Percentiles rank a stretch among this genome's conserved stretches.
Conservation (phyloP, 805 yeast species). For the Metschnikowia borealis region DNA sequence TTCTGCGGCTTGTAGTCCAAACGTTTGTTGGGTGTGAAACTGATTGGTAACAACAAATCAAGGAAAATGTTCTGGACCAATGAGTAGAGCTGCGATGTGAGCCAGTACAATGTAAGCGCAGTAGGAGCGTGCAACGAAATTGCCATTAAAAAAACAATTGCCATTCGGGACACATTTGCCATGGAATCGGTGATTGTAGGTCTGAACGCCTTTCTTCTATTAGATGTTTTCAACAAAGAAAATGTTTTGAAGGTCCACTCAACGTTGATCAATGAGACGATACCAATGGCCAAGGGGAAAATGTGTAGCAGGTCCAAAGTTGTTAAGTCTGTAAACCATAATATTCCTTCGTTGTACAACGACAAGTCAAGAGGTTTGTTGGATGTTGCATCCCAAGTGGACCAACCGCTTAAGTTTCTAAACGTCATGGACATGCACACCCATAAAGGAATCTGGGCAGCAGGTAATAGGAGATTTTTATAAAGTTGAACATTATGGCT, state of each 20-base stretch:
- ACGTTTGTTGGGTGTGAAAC: conserved; percentile 43
- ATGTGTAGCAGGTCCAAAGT: conserved; percentile 56
- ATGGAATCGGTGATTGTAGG: conserved; percentile 62
- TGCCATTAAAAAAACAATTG: conserved; percentile 78
- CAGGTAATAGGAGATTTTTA: conserved; percentile 73
- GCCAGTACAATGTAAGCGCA: conserved; percentile 84
- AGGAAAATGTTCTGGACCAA: conserved; percentile 68
- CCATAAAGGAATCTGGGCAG: conserved; percentile 87
- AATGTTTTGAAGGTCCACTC: conserved; percentile 78
- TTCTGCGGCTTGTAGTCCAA: conserved; percentile 19
- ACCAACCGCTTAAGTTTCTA: conserved; percentile 72
- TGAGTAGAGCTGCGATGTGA: conserved; percentile 77
- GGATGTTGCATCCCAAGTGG: conserved; percentile 39
- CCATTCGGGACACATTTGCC: conserved; percentile 66
- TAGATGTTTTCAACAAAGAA: conserved; percentile 40
- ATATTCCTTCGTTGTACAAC: conserved; percentile 50
- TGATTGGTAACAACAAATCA: conserved; percentile 61
- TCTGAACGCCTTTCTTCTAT: conserved; percentile 42
- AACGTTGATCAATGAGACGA: conserved; percentile 66
- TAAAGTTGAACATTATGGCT: conserved; percentile 69
- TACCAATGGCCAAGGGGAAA: conserved; percentile 70
- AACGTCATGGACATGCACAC: conserved; percentile 70
- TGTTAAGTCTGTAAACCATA: conserved; percentile 61
- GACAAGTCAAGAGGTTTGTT: conserved; percentile 48
- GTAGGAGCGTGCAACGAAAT: conserved; percentile 82